These are phyloP conservation scores for Psidium friedrichsthalianum DNA, from an alignment of 345 rosid genomes.

Conservation along the genomic window DNA sequence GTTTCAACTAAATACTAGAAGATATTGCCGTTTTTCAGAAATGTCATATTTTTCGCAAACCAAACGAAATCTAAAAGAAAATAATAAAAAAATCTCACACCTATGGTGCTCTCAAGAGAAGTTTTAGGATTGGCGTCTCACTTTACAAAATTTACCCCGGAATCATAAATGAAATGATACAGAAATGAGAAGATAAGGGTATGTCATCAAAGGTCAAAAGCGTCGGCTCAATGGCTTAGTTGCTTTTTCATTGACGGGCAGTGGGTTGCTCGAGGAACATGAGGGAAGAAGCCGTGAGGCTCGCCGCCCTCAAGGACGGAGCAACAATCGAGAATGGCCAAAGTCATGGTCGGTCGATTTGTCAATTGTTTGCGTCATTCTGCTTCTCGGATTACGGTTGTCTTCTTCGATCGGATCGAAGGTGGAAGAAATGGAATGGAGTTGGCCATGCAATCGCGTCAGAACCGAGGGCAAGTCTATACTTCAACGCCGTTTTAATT, in stretches of 20 bases:
- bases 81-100: background rate
- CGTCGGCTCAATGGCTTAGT: background rate
- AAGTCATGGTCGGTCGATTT: background rate
- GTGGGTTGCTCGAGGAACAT: background rate
- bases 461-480: background rate
- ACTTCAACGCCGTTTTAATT: background rate
- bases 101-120: background rate
- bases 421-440: background rate
- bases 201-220: background rate
- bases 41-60: no score
- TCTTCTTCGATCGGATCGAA: background rate
- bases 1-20: no score
- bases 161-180: background rate
- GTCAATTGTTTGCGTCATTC: background rate
- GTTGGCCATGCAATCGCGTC: background rate
- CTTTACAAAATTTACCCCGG: background rate
- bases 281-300: background rate
- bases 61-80: background rate
- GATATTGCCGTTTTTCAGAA: no score
- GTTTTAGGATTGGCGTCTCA: background rate
- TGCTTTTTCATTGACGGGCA: background rate
- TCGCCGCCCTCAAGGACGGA: background rate
- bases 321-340: background rate
- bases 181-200: background rate
- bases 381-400: background rate